A percentile compares a stretch with the other conserved stretches of the same genome.
Conservation (phyloP, 1,284 basidiomycete genomes). For the Leccinum angustisporum region DNA sequence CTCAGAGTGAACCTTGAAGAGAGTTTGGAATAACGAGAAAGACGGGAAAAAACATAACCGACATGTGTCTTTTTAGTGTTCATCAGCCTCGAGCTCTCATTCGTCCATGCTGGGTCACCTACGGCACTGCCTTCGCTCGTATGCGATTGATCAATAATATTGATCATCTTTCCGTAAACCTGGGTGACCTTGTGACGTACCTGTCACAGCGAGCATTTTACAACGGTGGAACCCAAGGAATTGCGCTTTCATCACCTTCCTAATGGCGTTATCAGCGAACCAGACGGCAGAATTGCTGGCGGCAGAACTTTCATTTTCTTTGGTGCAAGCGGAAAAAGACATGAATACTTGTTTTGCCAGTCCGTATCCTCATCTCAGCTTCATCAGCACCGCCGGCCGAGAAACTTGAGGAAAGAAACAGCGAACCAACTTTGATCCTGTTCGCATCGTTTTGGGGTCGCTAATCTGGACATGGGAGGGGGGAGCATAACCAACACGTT, state of each 20-base stretch:
- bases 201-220: constrained; percentile 19
- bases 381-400: neutral
- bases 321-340: neutral
- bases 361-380: neutral
- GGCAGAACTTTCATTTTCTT: constrained; percentile 2
- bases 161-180: constrained; percentile 9
- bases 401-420: neutral
- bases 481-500: constrained; percentile 18
- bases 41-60: constrained; percentile 7
- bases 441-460: constrained; percentile 2
- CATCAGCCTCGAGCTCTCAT: neutral
- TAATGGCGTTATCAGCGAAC: constrained; percentile 24
- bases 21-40: constrained; percentile 1
- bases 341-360: constrained; percentile 1
- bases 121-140: constrained; percentile 21
- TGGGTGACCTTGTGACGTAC: constrained; percentile 14
- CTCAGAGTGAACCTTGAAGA: constrained; percentile 7
- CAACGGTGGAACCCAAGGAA: constrained; percentile 11
- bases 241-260: constrained; percentile 18
- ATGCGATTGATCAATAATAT: constrained; percentile 12
- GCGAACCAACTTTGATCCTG: constrained; percentile 5
- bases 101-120: neutral
- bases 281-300: constrained; percentile 12
- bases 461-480: neutral
- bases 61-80: constrained; percentile 4